Evolutionary conservation across 208 protist genomes (phyloP).

Genomic region (Baffinella frigidus): DNA sequence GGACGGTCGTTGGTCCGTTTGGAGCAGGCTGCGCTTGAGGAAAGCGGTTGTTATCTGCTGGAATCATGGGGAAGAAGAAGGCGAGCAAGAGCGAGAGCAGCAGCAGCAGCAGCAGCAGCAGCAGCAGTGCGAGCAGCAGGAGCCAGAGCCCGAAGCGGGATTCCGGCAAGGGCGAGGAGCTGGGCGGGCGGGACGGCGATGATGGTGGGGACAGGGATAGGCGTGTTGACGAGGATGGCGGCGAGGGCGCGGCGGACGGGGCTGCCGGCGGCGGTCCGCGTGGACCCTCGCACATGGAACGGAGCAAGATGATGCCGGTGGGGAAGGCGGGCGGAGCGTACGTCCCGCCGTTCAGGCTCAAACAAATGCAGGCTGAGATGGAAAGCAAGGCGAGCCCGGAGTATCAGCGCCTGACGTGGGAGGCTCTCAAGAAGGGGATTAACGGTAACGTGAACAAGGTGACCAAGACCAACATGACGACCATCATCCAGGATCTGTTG

Average conservation of each 20-base stretch:
- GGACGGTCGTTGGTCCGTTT: too few species aligned
- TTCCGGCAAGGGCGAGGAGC: not conserved
- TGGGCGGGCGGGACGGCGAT: not conserved
- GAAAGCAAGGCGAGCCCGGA: constrained; percentile 77
- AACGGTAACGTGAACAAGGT: constrained; percentile 92
- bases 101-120: constrained; percentile 31
- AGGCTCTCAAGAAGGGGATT: constrained; percentile 92
- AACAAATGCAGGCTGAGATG: constrained; percentile 70
- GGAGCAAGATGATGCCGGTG: constrained; percentile 27
- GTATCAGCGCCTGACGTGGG: constrained; percentile 90
- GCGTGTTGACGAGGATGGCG: not conserved
- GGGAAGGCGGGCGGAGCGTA: constrained; percentile 67
- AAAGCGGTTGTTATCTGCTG: too few species aligned
- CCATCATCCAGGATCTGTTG: constrained; percentile 89
- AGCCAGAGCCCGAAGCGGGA: not conserved
- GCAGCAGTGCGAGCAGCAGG: constrained; percentile 20
- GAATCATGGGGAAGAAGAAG: not conserved
- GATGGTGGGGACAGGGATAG: not conserved
- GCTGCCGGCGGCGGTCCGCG: not conserved
- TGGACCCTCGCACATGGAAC: not conserved
- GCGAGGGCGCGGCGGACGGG: not conserved
- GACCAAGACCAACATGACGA: constrained; percentile 27
- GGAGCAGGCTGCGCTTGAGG: too few species aligned
- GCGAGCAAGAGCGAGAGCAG: not conserved
- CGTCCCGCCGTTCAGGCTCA: constrained; percentile 81